These are phyloP conservation scores for Sphagnum contortum DNA, from an alignment of 225 moss, liverwort and hornwort species.

Conservation along the genomic window DNA sequence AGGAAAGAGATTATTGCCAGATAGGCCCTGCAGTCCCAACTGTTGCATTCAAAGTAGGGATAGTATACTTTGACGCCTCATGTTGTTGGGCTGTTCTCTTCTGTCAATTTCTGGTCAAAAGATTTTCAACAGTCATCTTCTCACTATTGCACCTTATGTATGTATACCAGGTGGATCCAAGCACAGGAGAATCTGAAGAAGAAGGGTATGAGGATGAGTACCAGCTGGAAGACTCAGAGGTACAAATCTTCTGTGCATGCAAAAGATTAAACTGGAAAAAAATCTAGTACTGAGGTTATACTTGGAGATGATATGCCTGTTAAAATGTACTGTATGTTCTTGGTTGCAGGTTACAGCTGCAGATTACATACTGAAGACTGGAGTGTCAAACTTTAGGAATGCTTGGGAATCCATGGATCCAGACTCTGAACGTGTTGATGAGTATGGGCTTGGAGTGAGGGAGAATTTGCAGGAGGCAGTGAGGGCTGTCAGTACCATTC, in stretches of 20 bases:
- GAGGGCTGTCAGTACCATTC: conserved; percentile 55
- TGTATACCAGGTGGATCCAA: conserved; percentile 55
- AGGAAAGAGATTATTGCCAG: too few species aligned
- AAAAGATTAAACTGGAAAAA: too few species aligned
- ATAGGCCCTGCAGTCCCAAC: too few species aligned
- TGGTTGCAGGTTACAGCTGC: conserved; percentile 46
- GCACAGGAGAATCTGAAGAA: conserved; percentile 73
- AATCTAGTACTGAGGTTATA: too few species aligned
- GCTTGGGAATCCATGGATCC: conserved; percentile 64
- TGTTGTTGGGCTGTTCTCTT: too few species aligned
- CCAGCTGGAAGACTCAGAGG: conserved; percentile 76
- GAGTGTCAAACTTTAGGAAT: conserved; percentile 65
- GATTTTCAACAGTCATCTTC: too few species aligned
- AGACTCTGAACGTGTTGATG: conserved; percentile 73
- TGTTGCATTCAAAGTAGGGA: too few species aligned
- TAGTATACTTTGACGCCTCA: too few species aligned
- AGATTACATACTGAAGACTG: conserved; percentile 69
- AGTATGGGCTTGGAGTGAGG: conserved; percentile 72
- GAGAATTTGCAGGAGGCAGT: conserved; percentile 84
- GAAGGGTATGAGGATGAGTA: conserved; percentile 82
- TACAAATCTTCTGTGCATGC: conserved; percentile 1
- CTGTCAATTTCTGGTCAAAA: too few species aligned
- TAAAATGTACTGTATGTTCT: too few species aligned
- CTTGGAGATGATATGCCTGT: too few species aligned
- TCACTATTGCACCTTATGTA: too few species aligned